phyloP scores from a whole-genome alignment of 2,329 filamentous ascomycete genomes.

The Fusarium chlamydosporum region DNA sequence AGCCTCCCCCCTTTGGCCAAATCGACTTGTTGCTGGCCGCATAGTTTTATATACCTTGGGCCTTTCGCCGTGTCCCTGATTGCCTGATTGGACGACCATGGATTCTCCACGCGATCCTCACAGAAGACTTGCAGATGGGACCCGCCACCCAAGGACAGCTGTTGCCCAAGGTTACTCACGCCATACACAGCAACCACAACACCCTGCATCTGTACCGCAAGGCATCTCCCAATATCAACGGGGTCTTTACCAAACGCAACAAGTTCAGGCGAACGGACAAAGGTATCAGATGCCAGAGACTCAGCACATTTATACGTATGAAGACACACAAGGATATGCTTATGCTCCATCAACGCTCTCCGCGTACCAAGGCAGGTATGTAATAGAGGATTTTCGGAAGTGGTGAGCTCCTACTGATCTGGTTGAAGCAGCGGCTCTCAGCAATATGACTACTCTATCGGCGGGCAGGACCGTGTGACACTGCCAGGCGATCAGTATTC shows the following conservation, averaged over 20 bases:
- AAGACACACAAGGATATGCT: neutral
- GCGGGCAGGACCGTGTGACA: neutral
- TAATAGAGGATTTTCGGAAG: neutral
- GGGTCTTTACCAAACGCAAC: neutral
- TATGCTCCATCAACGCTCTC: conserved; percentile 12
- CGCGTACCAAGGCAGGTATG: conserved; percentile 38
- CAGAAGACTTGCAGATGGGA: neutral
- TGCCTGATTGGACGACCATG: neutral
- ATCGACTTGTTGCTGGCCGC: neutral
- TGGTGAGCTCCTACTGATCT: conserved; percentile 4
- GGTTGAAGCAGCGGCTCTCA: conserved; percentile 1
- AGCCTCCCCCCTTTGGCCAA: too few relatives aligned
- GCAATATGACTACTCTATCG: neutral
- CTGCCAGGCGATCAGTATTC: conserved; percentile 7
- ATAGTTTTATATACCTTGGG: neutral
- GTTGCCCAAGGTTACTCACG: neutral
- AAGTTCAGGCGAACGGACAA: neutral
- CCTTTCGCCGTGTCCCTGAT: neutral
- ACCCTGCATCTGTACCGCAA: neutral
- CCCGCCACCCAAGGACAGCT: neutral
- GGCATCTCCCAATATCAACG: neutral
- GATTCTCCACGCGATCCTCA: conserved; percentile 1
- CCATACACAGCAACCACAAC: neutral
- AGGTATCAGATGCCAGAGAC: neutral
- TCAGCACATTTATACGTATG: neutral